phyloP scores from a whole-genome alignment of 176 grass and related monocot genomes.

The Zea luxurians region DNA sequence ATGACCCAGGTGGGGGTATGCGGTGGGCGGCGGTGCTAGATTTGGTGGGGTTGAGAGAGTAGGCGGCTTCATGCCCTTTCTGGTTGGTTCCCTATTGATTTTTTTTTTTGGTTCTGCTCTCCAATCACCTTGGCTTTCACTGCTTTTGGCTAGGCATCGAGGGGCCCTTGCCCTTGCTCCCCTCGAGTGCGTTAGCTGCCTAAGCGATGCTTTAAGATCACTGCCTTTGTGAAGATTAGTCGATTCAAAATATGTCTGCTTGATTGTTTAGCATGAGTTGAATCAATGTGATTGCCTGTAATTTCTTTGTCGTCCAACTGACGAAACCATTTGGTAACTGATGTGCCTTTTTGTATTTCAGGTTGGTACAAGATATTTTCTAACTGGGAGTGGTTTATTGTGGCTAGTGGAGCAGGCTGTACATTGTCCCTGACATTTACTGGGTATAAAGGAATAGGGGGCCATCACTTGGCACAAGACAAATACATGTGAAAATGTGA shows the following conservation, averaged over 20 bases:
- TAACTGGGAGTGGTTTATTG: constrained; percentile 49
- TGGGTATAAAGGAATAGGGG: constrained; percentile 51
- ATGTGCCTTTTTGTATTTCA: constrained; percentile 28
- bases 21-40: no score
- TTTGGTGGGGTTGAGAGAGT: no score
- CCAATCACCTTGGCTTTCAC: background rate
- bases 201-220: background rate
- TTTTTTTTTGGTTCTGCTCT: background rate
- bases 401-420: constrained; percentile 50
- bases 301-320: background rate
- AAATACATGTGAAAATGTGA: constrained; percentile 62
- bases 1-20: background rate
- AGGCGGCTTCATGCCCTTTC: background rate
- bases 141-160: background rate
- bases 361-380: constrained; percentile 58
- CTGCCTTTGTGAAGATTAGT: background rate
- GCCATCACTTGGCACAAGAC: constrained; percentile 42
- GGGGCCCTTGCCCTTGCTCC: no score
- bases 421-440: constrained; percentile 62
- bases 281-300: background rate
- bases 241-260: constrained; percentile 2
- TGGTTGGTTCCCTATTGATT: background rate
- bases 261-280: constrained; percentile 5
- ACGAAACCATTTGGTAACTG: background rate
- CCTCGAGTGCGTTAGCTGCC: background rate